phyloP scores from a whole-genome alignment of 129 eudicot genomes.

The Tanacetum coccineum region DNA sequence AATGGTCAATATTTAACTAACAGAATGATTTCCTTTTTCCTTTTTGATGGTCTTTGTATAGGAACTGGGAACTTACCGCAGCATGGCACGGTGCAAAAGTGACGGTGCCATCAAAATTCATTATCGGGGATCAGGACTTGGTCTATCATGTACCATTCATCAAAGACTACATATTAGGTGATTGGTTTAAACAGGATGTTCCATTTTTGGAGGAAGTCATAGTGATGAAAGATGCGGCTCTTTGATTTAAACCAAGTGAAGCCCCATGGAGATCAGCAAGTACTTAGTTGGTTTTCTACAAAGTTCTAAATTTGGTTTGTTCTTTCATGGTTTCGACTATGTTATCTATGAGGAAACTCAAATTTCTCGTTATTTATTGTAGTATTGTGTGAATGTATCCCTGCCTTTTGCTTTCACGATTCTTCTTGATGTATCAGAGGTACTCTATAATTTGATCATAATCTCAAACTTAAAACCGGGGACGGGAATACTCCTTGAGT shows the following conservation, averaged over 20 bases:
- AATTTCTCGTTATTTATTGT: no score
- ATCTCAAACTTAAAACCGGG: no score
- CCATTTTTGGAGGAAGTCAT: slow-evolving; percentile 60
- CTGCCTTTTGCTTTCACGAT: no score
- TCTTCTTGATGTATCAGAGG: no score
- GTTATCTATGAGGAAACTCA: no score
- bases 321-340: no score
- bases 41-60: slow-evolving; percentile 12
- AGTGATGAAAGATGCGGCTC: slow-evolving; percentile 60
- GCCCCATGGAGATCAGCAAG: slow-evolving; percentile 53
- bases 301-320: slow-evolving; percentile 31
- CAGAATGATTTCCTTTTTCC: background rate
- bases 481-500: no score
- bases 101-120: slow-evolving; percentile 22
- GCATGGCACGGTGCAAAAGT: slow-evolving; percentile 67
- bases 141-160: slow-evolving; percentile 11
- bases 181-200: slow-evolving; percentile 34
- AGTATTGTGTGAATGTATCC: no score
- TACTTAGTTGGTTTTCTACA: slow-evolving; percentile 48
- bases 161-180: background rate
- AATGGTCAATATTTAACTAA: no score
- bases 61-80: slow-evolving; percentile 58
- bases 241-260: slow-evolving; percentile 61
- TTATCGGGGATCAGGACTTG: background rate
- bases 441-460: no score